Base-by-base conservation (phyloP, 2,329 filamentous ascomycete genomes). In the Claviceps pazoutovae region DNA sequence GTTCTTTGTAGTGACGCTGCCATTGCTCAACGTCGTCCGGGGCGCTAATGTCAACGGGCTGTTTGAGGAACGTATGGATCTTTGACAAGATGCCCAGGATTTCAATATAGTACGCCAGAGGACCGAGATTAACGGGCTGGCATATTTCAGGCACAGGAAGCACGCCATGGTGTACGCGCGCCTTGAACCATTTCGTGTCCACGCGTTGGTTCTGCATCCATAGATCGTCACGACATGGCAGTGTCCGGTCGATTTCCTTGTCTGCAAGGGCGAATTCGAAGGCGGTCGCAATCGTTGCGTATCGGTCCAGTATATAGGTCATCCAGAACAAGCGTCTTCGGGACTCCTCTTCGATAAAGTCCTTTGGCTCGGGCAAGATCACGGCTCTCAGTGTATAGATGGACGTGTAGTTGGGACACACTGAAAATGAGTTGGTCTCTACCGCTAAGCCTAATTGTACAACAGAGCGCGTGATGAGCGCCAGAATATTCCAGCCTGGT, bases 241-340 rank as follows among this genome's bases (percentile, higher is more conserved):
- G 71, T 48, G 81, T 86, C 23, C 90, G 80, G 62, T 95, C 89
- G 45, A 95, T 91, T 61, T 95, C 89, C 62, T 84, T 87, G 61
- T 95, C 88, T 58, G 91, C 84, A 17, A 96, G 70, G 0, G 88
- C 87, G 63, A 95, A 95, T 59, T 95, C 88, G 59, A 95, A 95
- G 0, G 90, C 88, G 0, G 90, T 95, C 0, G 88, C 84, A 52
- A 95, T 83, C 0, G 89, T 95, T 1, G 88, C 88, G 62, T 95
- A 95, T 48, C 90, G 78, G 64, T 96, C 90, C 5, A 96, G 74
- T 13, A 95, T 70, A 62, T 95, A 96, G 11, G 95, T 83, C 82
- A 94, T 91, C 90, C 90, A 96, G 66, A 96, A 95, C 1, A 95
- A 72, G 26, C 90, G 76, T 30, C 90, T 78, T 30, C 89, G 75